phyloP scores from a whole-genome alignment of 2,329 filamentous ascomycete genomes.

The Paecilomyces formosus region DNA sequence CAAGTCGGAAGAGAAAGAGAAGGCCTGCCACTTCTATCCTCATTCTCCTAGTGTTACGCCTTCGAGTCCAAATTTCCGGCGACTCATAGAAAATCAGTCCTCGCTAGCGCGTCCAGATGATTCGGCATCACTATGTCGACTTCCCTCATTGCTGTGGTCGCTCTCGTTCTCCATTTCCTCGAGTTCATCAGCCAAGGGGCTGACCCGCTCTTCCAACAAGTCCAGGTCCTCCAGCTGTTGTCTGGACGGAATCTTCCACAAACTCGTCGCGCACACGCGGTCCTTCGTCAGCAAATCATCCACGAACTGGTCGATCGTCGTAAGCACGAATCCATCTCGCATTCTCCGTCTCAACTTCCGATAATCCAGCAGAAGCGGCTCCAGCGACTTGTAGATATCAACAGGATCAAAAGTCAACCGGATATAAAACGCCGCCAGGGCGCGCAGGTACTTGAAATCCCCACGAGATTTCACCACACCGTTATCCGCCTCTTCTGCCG shows the following conservation, averaged over 20 bases:
- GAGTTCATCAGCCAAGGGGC: slow-evolving; percentile 64
- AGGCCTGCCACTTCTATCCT: neutral
- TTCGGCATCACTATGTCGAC: neutral
- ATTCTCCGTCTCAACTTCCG: slow-evolving; percentile 75
- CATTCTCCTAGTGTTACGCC: neutral
- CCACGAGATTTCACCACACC: slow-evolving; percentile 27
- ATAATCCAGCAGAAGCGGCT: slow-evolving; percentile 74
- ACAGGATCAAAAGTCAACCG: slow-evolving; percentile 74
- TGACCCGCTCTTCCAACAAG: slow-evolving; percentile 74
- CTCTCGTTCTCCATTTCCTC: slow-evolving; percentile 23
- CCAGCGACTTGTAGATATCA: slow-evolving; percentile 71
- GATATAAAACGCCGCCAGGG: slow-evolving; percentile 88
- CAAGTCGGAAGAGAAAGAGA: neutral
- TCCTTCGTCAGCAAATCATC: slow-evolving; percentile 87
- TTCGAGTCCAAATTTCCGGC: neutral
- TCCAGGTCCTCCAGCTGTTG: slow-evolving; percentile 83
- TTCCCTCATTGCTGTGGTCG: slow-evolving; percentile 14
- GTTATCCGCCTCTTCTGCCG: slow-evolving; percentile 13
- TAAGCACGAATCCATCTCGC: slow-evolving; percentile 66
- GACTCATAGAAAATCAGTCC: slow-evolving; percentile 18
- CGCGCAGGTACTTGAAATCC: slow-evolving; percentile 71
- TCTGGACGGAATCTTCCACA: slow-evolving; percentile 84
- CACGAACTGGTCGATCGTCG: slow-evolving; percentile 84
- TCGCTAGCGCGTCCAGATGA: slow-evolving; percentile 14
- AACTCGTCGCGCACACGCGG: slow-evolving; percentile 78